Conservation (phyloP, 2,329 filamentous ascomycete genomes). For the Alternaria solani region DNA sequence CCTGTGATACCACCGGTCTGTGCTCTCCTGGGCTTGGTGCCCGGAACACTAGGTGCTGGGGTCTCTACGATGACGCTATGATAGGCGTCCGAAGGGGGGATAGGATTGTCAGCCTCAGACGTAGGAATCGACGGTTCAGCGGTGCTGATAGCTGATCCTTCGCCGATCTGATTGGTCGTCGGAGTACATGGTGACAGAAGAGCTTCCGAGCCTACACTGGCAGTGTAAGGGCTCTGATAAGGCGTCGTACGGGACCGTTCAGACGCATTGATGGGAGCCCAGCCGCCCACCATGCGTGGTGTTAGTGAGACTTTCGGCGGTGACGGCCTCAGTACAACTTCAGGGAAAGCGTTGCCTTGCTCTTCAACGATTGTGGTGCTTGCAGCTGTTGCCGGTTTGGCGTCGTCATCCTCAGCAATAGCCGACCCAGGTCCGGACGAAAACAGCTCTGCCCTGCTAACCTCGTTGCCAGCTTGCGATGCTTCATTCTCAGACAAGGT, state of each 20-base stretch:
- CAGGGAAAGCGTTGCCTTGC: background rate
- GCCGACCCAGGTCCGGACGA: background rate
- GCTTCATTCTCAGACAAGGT: background rate
- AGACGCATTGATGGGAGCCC: slow-evolving; percentile 31
- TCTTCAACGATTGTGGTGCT: background rate
- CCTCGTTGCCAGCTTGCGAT: background rate
- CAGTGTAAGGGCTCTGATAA: slow-evolving; percentile 33
- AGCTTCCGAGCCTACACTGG: slow-evolving; percentile 3
- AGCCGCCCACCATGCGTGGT: slow-evolving; percentile 13
- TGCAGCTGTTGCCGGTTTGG: background rate
- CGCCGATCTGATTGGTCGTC: background rate
- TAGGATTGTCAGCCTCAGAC: background rate
- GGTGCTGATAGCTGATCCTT: background rate
- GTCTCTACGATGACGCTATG: slow-evolving; percentile 12
- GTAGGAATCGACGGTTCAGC: background rate
- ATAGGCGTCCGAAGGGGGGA: background rate
- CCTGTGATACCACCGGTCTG: slow-evolving; percentile 18
- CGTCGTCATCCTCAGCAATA: background rate
- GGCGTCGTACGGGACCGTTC: background rate
- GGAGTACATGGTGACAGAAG: background rate
- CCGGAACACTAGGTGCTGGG: slow-evolving; percentile 8
- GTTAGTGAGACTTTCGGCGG: background rate
- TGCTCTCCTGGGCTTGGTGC: slow-evolving; percentile 13
- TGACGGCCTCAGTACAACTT: background rate
- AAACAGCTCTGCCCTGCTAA: background rate